Evolutionary conservation across 1,284 basidiomycete species (phyloP).

Genomic region (Wallemia hederae): DNA sequence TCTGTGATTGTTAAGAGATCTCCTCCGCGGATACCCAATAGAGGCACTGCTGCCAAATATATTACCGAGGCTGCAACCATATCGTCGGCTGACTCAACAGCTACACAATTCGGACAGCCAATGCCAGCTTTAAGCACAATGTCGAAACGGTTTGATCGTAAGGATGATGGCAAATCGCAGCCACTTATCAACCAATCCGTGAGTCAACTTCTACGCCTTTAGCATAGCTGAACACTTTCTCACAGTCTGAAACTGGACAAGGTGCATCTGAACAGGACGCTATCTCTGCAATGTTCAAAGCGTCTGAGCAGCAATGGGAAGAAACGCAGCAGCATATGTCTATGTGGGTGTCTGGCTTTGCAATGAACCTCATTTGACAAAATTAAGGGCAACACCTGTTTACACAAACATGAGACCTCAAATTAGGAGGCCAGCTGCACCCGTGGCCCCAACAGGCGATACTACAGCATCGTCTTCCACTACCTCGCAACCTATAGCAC

Average conservation of each 20-base stretch:
- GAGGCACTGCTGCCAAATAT: constrained; percentile 71
- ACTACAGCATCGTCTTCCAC: constrained; percentile 14
- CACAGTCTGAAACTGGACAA: neutral
- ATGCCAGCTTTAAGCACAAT: constrained; percentile 23
- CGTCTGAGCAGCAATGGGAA: constrained; percentile 70
- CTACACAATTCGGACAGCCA: constrained; percentile 4
- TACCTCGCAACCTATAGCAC: constrained; percentile 7
- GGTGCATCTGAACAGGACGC: constrained; percentile 31
- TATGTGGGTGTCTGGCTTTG: constrained; percentile 32
- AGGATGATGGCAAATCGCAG: constrained; percentile 24
- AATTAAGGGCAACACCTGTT: constrained; percentile 36
- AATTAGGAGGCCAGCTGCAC: constrained; percentile 4
- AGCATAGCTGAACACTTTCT: constrained; percentile 4
- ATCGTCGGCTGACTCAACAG: neutral
- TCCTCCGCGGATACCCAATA: constrained; percentile 57
- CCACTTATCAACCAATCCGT: neutral
- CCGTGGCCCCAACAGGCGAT: constrained; percentile 13
- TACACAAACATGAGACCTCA: constrained; percentile 29
- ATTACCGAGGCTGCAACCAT: constrained; percentile 24
- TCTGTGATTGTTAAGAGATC: constrained; percentile 76
- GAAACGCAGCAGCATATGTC: constrained; percentile 92
- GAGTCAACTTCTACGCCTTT: neutral
- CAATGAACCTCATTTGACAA: constrained; percentile 7
- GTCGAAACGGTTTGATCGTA: constrained; percentile 69
- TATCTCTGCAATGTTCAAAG: constrained; percentile 89